Evolutionary conservation across 2,329 filamentous ascomycete species (phyloP), one percentile per base, ranked within the genome.

Genomic region (Chrysosporium queenslandicum): DNA sequence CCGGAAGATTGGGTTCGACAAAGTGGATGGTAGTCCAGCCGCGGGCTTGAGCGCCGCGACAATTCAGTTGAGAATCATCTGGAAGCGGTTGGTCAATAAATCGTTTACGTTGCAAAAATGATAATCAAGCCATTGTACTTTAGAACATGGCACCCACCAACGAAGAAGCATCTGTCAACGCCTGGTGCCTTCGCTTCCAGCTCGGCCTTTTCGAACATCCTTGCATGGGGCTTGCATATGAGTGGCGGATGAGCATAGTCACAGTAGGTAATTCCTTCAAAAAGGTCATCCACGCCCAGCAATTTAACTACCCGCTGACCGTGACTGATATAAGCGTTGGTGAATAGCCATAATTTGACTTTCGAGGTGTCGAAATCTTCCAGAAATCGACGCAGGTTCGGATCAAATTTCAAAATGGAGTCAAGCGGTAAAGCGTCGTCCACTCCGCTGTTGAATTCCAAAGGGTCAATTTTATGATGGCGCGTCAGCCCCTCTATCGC

Each of bases 231-330:
- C 68, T 98, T 98, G 74, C 92, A 96, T 43, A 94, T 70, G 56
- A 98, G 76, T 4, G 80, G 84, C 39, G 80, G 73, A 14, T 78
- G 71, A 9, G 74, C 77, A 69, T 98, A 98, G 68, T 98, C 87
- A 65, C 94, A 98, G 68, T 82, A 98, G 0, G 92, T 98, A 56
- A 97, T 81, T 6, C 92, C 92, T 57, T 97, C 91, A 64, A 98
- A 98, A 23, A 91, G 72, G 65, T 95, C 87, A 1, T 94, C 89
- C 21, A 98, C 75, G 1, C 79, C 83, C 1, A 98, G 75, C 18
- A 98, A 73, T 55, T 77, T 81, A 11, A 96, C 81, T 0, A 98
- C 92, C 39, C 89, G 74, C 63, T 80, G 83, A 29, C 82, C 92
- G 63, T 98, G 92, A 30, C 77, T 97, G 58, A 94, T 74, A 63